Evolutionary conservation across 2,329 filamentous ascomycete species (phyloP).

Genomic region (Cercospora janseana): DNA sequence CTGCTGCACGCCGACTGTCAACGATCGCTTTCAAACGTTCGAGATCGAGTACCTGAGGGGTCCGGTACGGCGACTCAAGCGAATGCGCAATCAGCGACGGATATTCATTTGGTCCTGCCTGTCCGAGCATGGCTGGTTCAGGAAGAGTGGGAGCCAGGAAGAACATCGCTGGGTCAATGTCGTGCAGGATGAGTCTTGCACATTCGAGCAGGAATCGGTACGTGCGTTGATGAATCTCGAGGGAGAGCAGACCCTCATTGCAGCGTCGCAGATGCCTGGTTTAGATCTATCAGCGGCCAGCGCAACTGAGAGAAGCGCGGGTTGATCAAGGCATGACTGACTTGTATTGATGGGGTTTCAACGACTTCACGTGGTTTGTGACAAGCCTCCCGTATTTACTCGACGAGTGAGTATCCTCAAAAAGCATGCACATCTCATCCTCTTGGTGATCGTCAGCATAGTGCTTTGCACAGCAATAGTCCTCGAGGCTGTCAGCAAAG

Average conservation of each 20-base stretch:
- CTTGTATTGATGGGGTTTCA: constrained; percentile 16
- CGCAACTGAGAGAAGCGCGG: background rate
- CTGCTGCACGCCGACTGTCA: constrained; percentile 42
- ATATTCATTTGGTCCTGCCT: constrained; percentile 9
- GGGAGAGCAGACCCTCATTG: constrained; percentile 41
- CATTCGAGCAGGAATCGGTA: constrained; percentile 52
- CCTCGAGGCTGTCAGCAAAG: constrained; percentile 12
- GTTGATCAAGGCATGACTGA: background rate
- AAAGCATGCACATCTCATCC: constrained; percentile 23
- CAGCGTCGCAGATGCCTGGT: constrained; percentile 3
- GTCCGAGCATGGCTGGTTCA: constrained; percentile 11
- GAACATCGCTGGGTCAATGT: constrained; percentile 40
- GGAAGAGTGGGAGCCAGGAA: constrained; percentile 20
- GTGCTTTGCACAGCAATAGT: constrained; percentile 18
- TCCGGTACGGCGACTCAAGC: constrained; percentile 54
- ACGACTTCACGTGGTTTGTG: constrained; percentile 5
- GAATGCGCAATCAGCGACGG: constrained; percentile 28
- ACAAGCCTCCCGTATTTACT: constrained; percentile 32
- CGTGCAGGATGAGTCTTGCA: constrained; percentile 52
- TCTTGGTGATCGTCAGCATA: constrained; percentile 16
- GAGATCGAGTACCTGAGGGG: constrained; percentile 51
- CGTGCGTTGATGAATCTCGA: constrained; percentile 53
- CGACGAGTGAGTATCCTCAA: constrained; percentile 33
- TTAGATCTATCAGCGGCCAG: background rate
- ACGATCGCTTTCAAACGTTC: constrained; percentile 47